These are phyloP conservation scores for Corchorus capsularis DNA, from an alignment of 345 rosid species.

Conservation along the genomic window DNA sequence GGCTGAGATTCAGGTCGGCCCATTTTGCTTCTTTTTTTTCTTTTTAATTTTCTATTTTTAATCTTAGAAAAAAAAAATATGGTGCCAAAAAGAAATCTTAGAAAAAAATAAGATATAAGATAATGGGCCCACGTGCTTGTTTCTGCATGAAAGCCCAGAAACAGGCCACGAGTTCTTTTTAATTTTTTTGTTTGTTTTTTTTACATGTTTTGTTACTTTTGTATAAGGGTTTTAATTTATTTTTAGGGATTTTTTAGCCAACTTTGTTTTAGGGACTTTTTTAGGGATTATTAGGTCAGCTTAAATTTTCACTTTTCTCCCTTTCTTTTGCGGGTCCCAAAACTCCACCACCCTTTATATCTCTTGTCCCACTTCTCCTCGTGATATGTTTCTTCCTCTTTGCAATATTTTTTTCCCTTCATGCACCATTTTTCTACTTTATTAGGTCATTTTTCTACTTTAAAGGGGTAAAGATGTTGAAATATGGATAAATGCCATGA, in stretches of 20 bases:
- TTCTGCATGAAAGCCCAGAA: background rate
- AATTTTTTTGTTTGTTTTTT: too few species aligned
- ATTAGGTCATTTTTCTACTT: background rate
- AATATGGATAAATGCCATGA: too few species aligned
- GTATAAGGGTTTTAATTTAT: too few species aligned
- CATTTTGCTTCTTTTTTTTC: background rate
- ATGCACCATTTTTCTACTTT: background rate
- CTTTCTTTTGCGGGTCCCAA: background rate
- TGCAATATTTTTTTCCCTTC: background rate
- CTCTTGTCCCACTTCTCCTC: background rate
- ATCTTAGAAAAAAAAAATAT: too few species aligned
- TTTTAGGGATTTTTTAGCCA: too few species aligned
- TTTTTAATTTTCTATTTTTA: too few species aligned
- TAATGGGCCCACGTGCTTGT: background rate
- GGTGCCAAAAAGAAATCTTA: too few species aligned
- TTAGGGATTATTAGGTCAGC: background rate
- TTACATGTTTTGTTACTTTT: too few species aligned
- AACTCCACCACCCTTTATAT: background rate
- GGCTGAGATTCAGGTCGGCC: constrained; percentile 19
- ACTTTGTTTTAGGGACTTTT: background rate
- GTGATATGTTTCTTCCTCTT: constrained; percentile 2
- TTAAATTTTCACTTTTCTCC: background rate
- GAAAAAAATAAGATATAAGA: too few species aligned
- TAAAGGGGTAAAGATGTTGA: too few species aligned
- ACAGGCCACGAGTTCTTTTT: background rate